Base-by-base conservation (phyloP, 306 rosid species). In the Cotoneaster glaucophyllus region DNA sequence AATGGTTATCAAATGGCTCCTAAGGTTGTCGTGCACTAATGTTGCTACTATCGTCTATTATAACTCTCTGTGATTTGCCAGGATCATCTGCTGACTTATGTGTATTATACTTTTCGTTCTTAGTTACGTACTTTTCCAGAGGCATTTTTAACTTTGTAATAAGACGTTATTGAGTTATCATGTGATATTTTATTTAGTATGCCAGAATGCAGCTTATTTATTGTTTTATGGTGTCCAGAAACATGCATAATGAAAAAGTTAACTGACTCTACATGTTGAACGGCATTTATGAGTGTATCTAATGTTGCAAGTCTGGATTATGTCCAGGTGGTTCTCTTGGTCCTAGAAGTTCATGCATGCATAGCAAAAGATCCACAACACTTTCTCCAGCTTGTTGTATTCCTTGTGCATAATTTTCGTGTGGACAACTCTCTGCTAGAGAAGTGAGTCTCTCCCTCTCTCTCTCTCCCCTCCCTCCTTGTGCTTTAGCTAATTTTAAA, bases 271-370 rank as follows among this genome's bases (percentile, higher is more conserved):
- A n/a, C 50, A 72, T 72, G 32, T 72, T 41, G 12, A 39, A 24
- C 8, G 41, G 41, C 41, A 41, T 73, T 41, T 24, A 43, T 44
- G 14, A 3, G 61, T 67, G 56, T 44, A 18, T 70, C 24, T 57
- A 70, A 69, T 44, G 74, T 73, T 74, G 43, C 29, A 24, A 37
- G 76, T 73, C 64, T 80, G 71, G 64, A 58, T 68, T 45, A 72
- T 68, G 45, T 78, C 37, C 79, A 96, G 99, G 99, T 96, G 76
- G 99, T 96, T 77, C 98, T 96, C 70, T 90, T 96, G 76, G 99
- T 92, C 83, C 96, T 96, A 34, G 97, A 96, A 64, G 89, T 96
- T 83, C 98, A 90, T 81, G 99, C 99, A 21, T 87, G 93, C 87
- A 96, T 96, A 70, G 98, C 99, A 26, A 77, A 87, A 84, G 99